Evolutionary conservation across 352 stramenopile species (phyloP), one percentile per base, ranked within the genome.

Genomic region (Phytophthora litchii): DNA sequence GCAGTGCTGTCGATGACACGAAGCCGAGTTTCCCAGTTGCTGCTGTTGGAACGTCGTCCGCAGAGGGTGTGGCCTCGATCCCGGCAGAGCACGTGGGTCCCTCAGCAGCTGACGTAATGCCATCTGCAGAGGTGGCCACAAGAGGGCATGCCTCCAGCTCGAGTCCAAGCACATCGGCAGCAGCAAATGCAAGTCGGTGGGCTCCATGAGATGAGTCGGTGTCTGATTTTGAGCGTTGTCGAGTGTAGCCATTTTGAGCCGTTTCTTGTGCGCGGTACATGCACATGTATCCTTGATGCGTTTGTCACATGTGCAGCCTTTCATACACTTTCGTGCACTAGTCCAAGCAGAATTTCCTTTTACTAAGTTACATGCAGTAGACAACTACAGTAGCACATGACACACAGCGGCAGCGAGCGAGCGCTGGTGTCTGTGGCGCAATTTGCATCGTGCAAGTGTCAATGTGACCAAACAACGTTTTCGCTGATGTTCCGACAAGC

Each of bases 261-360:
- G 23, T 58, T 50, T 50, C 35, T 46, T 38, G 42, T 12, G 34
- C 47, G 34, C 42, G 25, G 54, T 61, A 52, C 55, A 27, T 27
- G 23, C 23, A 27, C 31, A 54, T 66, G 56, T 65, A 65, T 60
- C 56, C 46, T 65, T 65, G 47, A 60, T 52, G 17, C 17, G 54
- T 45, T 47, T 64, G 55, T 65, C 48, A 60, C 56, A 60, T 65
- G 31, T 16, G 8, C 19, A 34, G 8, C 44, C 9, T 27, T 27
- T 27, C 3, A 5, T 27, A 5, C 23, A 27, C 23, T 27, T 3
- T 27, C 3, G 23, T 27, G n/a, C n/a, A n/a, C n/a, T n/a, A n/a
- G n/a, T 27, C 23, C 23, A 27, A 27, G 23, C 23, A 5, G 23
- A 27, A 27, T 5, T 27, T 27, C 23, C 23, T 27, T n/a, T n/a